Evolutionary conservation across 2,329 filamentous ascomycete species (phyloP), one percentile per base, ranked within the genome.

Genomic region (Xylariomycetidae sp.): DNA sequence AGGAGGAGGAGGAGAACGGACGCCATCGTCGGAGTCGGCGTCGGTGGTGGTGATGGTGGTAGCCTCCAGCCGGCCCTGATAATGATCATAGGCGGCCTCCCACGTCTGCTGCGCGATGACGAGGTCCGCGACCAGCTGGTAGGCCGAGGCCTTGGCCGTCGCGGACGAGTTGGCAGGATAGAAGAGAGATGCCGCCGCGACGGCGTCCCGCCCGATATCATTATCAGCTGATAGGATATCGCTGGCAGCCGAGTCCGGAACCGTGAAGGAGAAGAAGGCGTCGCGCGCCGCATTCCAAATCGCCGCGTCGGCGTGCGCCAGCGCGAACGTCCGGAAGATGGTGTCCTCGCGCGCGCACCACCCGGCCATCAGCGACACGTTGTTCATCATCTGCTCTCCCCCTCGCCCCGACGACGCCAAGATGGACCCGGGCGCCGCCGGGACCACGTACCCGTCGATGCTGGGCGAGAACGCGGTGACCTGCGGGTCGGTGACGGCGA

Each of bases 41-140:
- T n/a, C n/a, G n/a, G n/a, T n/a, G n/a, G n/a, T n/a, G n/a, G n/a
- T n/a, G n/a, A n/a, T n/a, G n/a, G n/a, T n/a, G n/a, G n/a, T n/a
- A n/a, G n/a, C n/a, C n/a, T n/a, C n/a, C n/a, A n/a, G n/a, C n/a
- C n/a, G n/a, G n/a, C n/a, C n/a, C n/a, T n/a, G n/a, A n/a, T n/a
- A n/a, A n/a, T 31, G 30, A 10, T 18, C 17, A 15, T 31, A 23
- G 5, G 18, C 16, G 6, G 30, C 18, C 18, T 31, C 18, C 30
- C 30, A 31, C n/a, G 30, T 31, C 18, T 31, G 30, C 16, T 20
- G 11, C 12, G 30, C 30, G 10, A 31, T 23, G 5, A 31, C 18
- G 11, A 31, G 30, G 30, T 31, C 30, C 30, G 18, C n/a, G n/a
- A 20, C 19, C 7, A 14, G 9, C 6, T 22, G 19, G 16, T 20